Evolutionary conservation across 106 monocot genomes (phyloP).

Genomic region (Dendrobium chrysotoxum): DNA sequence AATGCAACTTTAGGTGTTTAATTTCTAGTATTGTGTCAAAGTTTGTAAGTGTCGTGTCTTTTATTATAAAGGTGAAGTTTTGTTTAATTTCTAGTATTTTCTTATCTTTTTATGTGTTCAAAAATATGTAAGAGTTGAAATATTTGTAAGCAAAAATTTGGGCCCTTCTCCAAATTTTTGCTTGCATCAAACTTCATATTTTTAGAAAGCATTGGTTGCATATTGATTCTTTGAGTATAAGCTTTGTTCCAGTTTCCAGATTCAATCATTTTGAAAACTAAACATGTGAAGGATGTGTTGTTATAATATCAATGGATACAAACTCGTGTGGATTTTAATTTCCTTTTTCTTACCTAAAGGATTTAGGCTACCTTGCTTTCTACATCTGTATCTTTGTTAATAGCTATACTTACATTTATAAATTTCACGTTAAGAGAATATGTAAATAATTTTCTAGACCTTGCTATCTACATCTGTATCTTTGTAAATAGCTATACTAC

Average conservation of each 20-base stretch:
- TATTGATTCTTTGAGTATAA: background rate
- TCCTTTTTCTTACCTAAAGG: background rate
- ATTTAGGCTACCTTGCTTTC: background rate
- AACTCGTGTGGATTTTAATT: background rate
- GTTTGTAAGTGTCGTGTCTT: too few species aligned
- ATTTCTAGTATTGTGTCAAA: too few species aligned
- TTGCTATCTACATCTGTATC: background rate
- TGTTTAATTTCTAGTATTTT: too few species aligned
- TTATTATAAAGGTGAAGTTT: too few species aligned
- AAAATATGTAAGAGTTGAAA: too few species aligned
- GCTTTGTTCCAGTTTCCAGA: background rate
- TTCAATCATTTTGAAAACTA: background rate
- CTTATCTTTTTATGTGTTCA: too few species aligned
- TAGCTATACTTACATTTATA: background rate
- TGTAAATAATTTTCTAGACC: background rate
- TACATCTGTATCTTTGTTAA: background rate
- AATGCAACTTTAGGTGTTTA: too few species aligned
- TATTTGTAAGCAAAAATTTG: too few species aligned
- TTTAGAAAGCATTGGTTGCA: background rate
- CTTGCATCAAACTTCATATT: too few species aligned
- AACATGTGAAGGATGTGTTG: background rate
- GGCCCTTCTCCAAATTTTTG: too few species aligned
- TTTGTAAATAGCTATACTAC: background rate
- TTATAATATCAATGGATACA: background rate
- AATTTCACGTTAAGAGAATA: background rate